Evolutionary conservation across 1,284 basidiomycete genomes (phyloP), one percentile per base, ranked within the genome.

Genomic region (Anthracocystis walkeri): DNA sequence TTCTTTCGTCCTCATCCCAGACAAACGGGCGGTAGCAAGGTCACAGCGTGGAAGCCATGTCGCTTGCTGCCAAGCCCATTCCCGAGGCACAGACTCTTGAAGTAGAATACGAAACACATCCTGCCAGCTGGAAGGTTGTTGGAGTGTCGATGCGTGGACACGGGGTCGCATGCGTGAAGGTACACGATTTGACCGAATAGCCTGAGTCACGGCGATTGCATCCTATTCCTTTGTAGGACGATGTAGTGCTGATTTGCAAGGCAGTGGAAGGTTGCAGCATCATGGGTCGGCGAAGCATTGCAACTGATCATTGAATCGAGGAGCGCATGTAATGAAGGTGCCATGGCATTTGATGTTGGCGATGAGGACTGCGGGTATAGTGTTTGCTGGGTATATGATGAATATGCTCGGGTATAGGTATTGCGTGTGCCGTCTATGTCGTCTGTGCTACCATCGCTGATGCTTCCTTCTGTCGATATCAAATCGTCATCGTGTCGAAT

Each of bases 41-140:
- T 53, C 41, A 44, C 12, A 29, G 38, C 29, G 40, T 18, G 27
- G 16, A 20, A 35, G 20, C 52, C 14, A 33, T 8, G 7, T 12
- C 33, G 16, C 45, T 31, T 7, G 52, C 44, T 10, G 48, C 57
- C 35, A 25, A n/a, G 6, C 29, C 29, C 68, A 63, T 57, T 65
- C 68, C 71, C 71, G 71, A 74, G 71, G 71, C 58, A 74, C 71
- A 74, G 71, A 74, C 71, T 65, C 71, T 74, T 69, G 71, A 62
- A 58, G 65, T 59, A 74, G 65, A 74, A 48, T 38, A 33, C 41
- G 21, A 51, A 48, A 35, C 58, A 65, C 56, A 21, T 74, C 65
- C 65, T 69, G 60, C 69, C 64, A 64, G 58, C 71, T 61, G 61
- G 59, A 18, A 11, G 2, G 38, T 16, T 38, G 25, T 23, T 20